Conservation (phyloP, 1,139 yeast species). For the Yamadazyma mexicana region DNA sequence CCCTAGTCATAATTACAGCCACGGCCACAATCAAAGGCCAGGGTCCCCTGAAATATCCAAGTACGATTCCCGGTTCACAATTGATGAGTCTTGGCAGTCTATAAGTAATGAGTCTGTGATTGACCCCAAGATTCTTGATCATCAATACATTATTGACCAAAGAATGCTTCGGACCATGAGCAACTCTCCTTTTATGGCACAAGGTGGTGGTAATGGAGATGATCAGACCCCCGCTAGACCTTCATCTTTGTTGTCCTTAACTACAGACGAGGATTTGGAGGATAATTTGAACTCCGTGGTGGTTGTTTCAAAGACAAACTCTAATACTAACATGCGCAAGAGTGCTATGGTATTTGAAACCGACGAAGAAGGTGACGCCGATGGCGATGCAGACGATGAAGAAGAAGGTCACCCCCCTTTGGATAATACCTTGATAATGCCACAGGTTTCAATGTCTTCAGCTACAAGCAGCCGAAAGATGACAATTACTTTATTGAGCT, state of each 20-base stretch:
- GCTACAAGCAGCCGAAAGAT: constrained; percentile 2
- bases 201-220: background rate
- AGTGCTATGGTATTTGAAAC: constrained; percentile 43
- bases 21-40: background rate
- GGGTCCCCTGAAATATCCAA: constrained; percentile 8
- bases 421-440: constrained; percentile 38
- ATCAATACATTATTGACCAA: background rate
- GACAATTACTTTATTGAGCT: constrained; percentile 19
- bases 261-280: constrained; percentile 25
- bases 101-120: constrained; percentile 15
- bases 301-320: constrained; percentile 12
- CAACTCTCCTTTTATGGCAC: constrained; percentile 13
- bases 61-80: constrained; percentile 1
- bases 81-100: constrained; percentile 24
- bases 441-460: constrained; percentile 19
- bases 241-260: constrained; percentile 22
- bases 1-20: constrained; percentile 1
- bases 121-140: constrained; percentile 3
- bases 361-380: constrained; percentile 38
- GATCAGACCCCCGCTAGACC: constrained; percentile 10
- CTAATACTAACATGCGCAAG: constrained; percentile 3
- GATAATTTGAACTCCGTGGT: constrained; percentile 17
- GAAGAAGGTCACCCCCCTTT: background rate
- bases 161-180: constrained; percentile 13
- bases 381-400: constrained; percentile 6